Conservation (phyloP, 1,139 yeast genomes). For the Suzukiozyma palmioleophila region DNA sequence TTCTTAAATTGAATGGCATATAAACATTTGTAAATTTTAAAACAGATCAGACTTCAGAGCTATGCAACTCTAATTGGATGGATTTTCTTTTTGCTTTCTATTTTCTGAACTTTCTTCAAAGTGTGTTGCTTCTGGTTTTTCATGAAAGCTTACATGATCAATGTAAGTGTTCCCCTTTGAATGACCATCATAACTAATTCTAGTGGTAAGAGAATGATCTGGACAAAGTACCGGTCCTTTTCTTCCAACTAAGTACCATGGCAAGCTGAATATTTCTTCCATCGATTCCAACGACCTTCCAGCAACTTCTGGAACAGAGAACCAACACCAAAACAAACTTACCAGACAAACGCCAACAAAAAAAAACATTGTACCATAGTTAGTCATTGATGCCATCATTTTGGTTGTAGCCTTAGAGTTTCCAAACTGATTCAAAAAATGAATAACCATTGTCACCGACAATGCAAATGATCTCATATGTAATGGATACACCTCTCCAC, state of each 20-base stretch:
- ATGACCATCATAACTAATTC: conserved; percentile 17
- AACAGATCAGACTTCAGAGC: no score
- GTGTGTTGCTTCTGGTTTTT: no score
- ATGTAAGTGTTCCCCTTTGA: conserved; percentile 18
- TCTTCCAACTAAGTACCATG: conserved; percentile 57
- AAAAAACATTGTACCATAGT: conserved; percentile 53
- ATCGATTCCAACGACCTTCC: conserved; percentile 54
- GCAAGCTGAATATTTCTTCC: conserved; percentile 54
- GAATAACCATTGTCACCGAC: conserved; percentile 52
- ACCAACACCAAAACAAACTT: conserved; percentile 47
- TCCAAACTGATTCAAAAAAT: conserved; percentile 57
- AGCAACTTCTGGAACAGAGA: conserved; percentile 50
- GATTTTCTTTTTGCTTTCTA: no score
- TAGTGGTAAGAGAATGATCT: conserved; percentile 46
- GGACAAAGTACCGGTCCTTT: conserved; percentile 49
- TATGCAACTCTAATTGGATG: no score
- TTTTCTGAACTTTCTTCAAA: no score
- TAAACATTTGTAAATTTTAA: no score
- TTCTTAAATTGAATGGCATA: no score
- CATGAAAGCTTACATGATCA: conserved; percentile 15
- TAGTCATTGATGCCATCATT: conserved; percentile 45
- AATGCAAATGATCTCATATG: conserved; percentile 52
- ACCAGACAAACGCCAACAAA: conserved; percentile 42
- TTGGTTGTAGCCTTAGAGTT: conserved; percentile 55
- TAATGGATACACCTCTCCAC: conserved; percentile 57